Evolutionary conservation across 768 basidiomycete species (phyloP), one percentile per base, ranked within the genome.

Genomic region (Auricularia cornea): DNA sequence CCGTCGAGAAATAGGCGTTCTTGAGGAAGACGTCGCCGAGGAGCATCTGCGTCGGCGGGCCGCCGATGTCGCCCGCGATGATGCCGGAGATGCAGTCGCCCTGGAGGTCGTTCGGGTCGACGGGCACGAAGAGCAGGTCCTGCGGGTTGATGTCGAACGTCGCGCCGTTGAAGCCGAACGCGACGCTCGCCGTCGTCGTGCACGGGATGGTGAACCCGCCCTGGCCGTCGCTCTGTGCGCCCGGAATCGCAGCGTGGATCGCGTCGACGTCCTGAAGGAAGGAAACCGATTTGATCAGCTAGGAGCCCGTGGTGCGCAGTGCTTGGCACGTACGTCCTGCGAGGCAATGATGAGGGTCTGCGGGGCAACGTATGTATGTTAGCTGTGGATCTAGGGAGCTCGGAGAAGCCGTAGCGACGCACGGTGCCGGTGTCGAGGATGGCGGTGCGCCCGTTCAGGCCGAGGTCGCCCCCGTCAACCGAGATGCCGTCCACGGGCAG

Each of bases 31-130:
- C 67, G 35, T 67, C 65, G 72, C 86, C 76, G 64, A 88, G 86
- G 64, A 92, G 80, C 89, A 88, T 91, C 67, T 87, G 80, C 3
- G 75, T 80, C 12, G 35, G 35, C 35, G 77, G 74, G 63, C 81
- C 83, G 51, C 83, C 86, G 44, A 90, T 75, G 52, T 80, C 72
- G 3, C 87, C 87, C 11, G 85, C 75, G 12, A 82, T 78, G 70
- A 94, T 88, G 18, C 89, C 88, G 60, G 87, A 88, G 12, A 82
- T 68, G 71, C 92, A 94, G 66, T 81, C 79, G 32, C 89, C 89
- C 3, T 75, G 71, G 33, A 80, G 79, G 41, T 81, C 71, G 51
- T 82, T 84, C 68, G 77, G 68, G 66, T 80, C 72, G 28, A 84
- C 63, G 56, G 88, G 81, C 32, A 79, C 70, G 72, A 89, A 80